A percentile compares a stretch with the other conserved stretches of the same genome.
Evolutionary conservation across 2,329 filamentous ascomycete genomes (phyloP).

Genomic region (Pseudocercospora crystallina): DNA sequence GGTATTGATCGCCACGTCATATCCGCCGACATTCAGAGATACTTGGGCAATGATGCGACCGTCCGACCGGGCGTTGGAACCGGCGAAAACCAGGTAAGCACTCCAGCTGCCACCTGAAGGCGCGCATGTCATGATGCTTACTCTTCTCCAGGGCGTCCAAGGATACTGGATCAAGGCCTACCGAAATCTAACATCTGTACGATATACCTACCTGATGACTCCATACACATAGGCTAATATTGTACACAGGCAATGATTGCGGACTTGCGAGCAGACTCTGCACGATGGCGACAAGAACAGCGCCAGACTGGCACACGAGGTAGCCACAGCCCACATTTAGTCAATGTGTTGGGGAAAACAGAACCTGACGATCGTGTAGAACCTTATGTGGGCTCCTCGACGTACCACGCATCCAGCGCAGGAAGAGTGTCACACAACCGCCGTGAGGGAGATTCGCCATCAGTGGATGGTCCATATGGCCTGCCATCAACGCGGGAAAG

Average conservation of each 20-base stretch:
- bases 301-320: constrained; percentile 42
- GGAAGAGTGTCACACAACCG: constrained; percentile 42
- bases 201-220: constrained; percentile 18
- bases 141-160: constrained; percentile 38
- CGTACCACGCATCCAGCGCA: constrained; percentile 46
- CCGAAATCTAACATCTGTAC: constrained; percentile 51
- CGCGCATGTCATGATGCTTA: constrained; percentile 18
- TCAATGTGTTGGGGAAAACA: constrained; percentile 43
- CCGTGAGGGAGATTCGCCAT: constrained; percentile 39
- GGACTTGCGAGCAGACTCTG: constrained; percentile 50
- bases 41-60: constrained; percentile 52
- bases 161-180: constrained; percentile 55
- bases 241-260: constrained; percentile 49
- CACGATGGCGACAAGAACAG: constrained; percentile 45
- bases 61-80: constrained; percentile 48
- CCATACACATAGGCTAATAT: constrained; percentile 11
- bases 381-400: constrained; percentile 33
- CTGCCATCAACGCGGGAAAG: constrained; percentile 25
- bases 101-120: constrained; percentile 11
- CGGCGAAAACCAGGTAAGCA: constrained; percentile 46
- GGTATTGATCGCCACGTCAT: constrained; percentile 55
- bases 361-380: constrained; percentile 35
- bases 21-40: constrained; percentile 53
- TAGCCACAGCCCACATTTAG: constrained; percentile 44
- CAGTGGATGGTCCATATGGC: constrained; percentile 33